Evolutionary conservation across 169 alveolate species (phyloP).

Genomic region (Eimeria tenella): DNA sequence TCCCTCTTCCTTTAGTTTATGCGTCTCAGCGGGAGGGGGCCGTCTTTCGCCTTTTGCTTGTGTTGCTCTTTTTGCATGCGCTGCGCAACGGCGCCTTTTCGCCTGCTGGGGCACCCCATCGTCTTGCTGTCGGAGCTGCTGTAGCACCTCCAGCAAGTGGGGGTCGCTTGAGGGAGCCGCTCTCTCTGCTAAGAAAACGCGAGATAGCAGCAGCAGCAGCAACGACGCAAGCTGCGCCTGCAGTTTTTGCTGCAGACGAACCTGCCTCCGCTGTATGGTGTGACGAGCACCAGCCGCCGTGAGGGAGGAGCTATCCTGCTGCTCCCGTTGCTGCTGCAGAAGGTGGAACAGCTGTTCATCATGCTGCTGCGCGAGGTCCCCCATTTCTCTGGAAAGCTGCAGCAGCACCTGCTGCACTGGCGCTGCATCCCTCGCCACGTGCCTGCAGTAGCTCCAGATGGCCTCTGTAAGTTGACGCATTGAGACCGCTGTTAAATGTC

Average conservation of each 20-base stretch:
- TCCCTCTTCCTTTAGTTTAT: not conserved
- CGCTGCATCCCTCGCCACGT: not conserved
- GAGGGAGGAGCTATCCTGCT: not conserved
- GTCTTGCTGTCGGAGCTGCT: constrained; percentile 11
- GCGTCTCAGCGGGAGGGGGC: constrained; percentile 3
- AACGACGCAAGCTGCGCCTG: constrained; percentile 22
- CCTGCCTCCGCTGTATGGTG: not conserved
- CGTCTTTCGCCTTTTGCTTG: not conserved
- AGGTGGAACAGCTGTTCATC: not conserved
- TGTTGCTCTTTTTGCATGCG: not conserved
- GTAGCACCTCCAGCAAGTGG: not conserved
- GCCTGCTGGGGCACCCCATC: not conserved
- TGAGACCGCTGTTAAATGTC: not conserved
- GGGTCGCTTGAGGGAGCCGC: not conserved
- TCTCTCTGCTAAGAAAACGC: not conserved
- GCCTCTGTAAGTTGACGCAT: not conserved
- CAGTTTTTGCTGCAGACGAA: not conserved
- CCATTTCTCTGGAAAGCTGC: not conserved
- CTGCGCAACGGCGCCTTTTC: not conserved
- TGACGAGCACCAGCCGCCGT: not conserved
- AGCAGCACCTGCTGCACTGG: constrained; percentile 6
- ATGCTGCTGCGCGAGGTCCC: constrained; percentile 12
- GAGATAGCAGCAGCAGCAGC: constrained; percentile 32
- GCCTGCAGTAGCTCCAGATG: not conserved
- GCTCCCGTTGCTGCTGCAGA: constrained; percentile 12